A percentile compares a stretch with the other conserved stretches of the same genome.
Conservation (phyloP, 441 rosid genomes). For the Metrosideros polymorpha region DNA sequence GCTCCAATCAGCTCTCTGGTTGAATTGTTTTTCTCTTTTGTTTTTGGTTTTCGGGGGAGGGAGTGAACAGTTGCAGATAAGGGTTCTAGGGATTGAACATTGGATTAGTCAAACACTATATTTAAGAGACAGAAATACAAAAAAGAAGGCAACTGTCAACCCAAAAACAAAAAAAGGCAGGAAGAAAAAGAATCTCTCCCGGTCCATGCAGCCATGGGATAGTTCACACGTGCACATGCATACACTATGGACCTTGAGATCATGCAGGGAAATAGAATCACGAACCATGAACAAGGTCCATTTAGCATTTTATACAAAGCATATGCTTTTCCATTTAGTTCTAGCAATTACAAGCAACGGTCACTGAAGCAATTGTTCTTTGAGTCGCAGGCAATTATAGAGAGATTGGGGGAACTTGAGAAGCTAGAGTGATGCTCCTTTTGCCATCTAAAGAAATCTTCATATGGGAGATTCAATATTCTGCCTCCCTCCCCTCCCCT, state of each 20-base stretch:
- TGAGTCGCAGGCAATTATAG: conserved; percentile 74
- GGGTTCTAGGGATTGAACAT: not conserved
- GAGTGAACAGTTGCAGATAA: not conserved
- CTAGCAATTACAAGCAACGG: not conserved
- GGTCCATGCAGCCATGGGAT: not conserved
- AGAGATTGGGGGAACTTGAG: conserved; percentile 94
- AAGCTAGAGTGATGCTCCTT: conserved; percentile 54
- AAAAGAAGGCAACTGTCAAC: not conserved
- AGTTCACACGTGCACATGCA: not conserved
- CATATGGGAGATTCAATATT: not conserved
- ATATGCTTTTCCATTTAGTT: not conserved
- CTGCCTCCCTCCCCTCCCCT: not conserved
- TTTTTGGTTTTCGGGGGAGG: not conserved
- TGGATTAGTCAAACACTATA: not conserved
- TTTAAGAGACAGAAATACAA: not conserved
- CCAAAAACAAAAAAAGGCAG: not conserved
- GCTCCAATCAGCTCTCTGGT: not conserved
- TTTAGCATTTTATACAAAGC: not conserved
- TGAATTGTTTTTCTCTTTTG: not conserved
- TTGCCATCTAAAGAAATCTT: not conserved
- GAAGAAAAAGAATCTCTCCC: not conserved
- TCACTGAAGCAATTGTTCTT: not conserved
- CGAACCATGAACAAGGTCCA: not conserved
- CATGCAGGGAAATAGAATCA: not conserved
- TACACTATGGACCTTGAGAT: not conserved